These are phyloP conservation scores for Blastomyces parvus DNA, from an alignment of 2,329 filamentous ascomycete species.

Conservation along the genomic window DNA sequence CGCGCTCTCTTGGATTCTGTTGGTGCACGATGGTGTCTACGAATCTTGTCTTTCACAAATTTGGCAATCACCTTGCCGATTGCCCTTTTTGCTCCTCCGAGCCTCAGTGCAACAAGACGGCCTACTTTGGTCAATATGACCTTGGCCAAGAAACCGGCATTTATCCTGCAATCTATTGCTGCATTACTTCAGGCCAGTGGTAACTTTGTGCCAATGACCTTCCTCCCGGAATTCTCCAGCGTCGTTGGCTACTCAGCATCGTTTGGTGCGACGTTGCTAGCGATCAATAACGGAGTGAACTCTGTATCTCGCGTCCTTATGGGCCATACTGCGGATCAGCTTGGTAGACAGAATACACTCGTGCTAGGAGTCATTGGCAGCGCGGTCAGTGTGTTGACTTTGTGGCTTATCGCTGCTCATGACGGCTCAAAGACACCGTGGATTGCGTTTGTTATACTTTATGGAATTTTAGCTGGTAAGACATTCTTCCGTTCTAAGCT, in stretches of 20 bases:
- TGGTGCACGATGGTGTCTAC: constrained; percentile 9
- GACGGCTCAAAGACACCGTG: constrained; percentile 9
- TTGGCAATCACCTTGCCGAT: constrained; percentile 10
- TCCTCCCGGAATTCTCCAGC: constrained; percentile 32
- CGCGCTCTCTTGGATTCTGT: constrained; percentile 9
- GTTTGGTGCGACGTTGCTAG: constrained; percentile 32
- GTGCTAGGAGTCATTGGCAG: constrained; percentile 26
- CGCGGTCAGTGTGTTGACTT: constrained; percentile 21
- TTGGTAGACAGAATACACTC: constrained; percentile 33
- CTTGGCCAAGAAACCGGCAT: constrained; percentile 27
- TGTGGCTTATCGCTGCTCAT: constrained; percentile 19
- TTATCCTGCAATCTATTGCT: constrained; percentile 30
- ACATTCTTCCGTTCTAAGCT: neutral
- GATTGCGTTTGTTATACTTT: constrained; percentile 13
- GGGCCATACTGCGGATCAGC: constrained; percentile 30
- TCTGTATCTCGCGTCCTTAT: constrained; percentile 32
- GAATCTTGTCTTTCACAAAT: constrained; percentile 10
- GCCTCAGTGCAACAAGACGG: constrained; percentile 8
- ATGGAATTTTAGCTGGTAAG: constrained; percentile 14
- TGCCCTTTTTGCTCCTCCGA: constrained; percentile 11
- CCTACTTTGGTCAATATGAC: constrained; percentile 24
- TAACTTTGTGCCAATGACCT: constrained; percentile 33
- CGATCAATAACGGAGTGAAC: constrained; percentile 34
- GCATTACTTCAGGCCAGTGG: constrained; percentile 32
- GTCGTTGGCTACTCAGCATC: constrained; percentile 30